phyloP scores from a whole-genome alignment of 805 yeast species.

The Candida nonsorbophila region DNA sequence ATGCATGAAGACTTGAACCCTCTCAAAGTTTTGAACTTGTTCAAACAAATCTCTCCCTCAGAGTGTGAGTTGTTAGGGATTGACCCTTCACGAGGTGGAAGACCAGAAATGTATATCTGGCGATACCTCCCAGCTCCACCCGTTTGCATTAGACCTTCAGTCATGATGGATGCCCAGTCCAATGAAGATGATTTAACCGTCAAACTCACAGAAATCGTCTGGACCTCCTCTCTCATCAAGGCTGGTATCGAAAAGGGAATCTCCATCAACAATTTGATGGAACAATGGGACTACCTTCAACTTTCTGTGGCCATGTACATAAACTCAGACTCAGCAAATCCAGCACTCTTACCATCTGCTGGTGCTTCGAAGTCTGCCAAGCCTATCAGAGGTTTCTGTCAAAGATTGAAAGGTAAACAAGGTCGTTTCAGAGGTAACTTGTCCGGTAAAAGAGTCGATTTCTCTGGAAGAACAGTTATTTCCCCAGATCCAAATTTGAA shows the following conservation, averaged over 20 bases:
- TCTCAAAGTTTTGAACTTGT: constrained; percentile 76
- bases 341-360: constrained; percentile 68
- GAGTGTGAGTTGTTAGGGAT: constrained; percentile 94
- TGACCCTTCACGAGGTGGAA: constrained; percentile 79
- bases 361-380: constrained; percentile 55
- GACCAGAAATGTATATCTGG: constrained; percentile 97
- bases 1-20: constrained; percentile 95
- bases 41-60: constrained; percentile 76
- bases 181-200: constrained; percentile 98
- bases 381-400: constrained; percentile 94
- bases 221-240: constrained; percentile 90
- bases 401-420: constrained; percentile 95
- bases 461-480: constrained; percentile 96
- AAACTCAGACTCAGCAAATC: constrained; percentile 88
- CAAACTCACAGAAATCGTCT: constrained; percentile 90
- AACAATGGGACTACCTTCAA: constrained; percentile 97
- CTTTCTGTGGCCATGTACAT: constrained; percentile 95
- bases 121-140: constrained; percentile 98
- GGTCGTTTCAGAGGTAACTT: constrained; percentile 98
- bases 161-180: constrained; percentile 83
- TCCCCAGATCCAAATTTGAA: constrained; percentile 96
- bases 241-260: constrained; percentile 96
- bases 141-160: constrained; percentile 97
- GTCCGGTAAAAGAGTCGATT: constrained; percentile 98
- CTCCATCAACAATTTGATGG: constrained; percentile 89